Base-by-base conservation (phyloP, 2,329 filamentous ascomycete species). In the Incumbomyces lentus region DNA sequence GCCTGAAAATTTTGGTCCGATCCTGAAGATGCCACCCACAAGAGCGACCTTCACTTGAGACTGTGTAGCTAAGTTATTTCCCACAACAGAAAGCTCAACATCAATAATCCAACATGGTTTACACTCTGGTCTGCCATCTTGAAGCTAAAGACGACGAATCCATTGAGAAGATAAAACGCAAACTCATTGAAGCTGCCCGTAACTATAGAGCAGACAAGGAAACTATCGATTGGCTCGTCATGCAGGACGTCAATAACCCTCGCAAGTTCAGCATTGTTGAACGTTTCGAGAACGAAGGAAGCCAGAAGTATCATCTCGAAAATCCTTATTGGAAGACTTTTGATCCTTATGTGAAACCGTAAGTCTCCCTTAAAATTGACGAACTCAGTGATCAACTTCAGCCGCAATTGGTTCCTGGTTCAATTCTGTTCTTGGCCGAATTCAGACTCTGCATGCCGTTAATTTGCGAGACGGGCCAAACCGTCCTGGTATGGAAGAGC, bases 261-360 rank as follows among this genome's bases (percentile, higher is more conserved):
- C 72, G 81, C 48, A 78, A 80, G 41, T 87, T 87, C 64, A 84
- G 79, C 40, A 84, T 87, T 57, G 82, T 87, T 39, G 83, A 87
- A 67, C 70, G 83, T 29, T 87, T 85, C 64, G 73, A 76, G 57
- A 72, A 80, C 50, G 83, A 86, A 61, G 57, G 74, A 66, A 73
- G 68, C 58, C 77, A 81, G 61, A 73, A 78, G 53, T 80, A 80
- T 57, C 77, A 81, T 59, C 69, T 81, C 14, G 73, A 75, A 58
- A 84, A 84, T 64, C 81, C 81, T 0, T 84, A 84, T 70, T 84
- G 80, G 80, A 75, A 84, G 68, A 84, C 82, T 1, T 86, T 86
- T 57, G 82, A 86, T 61, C 79, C 81, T 5, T 86, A 85, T 46
- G 44, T 46, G 22, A 22, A 37, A 16, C 44, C 44, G 42, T 45